These are phyloP conservation scores for Ceratocystis cubensis DNA, from an alignment of 2,329 filamentous ascomycete species.

Conservation along the genomic window DNA sequence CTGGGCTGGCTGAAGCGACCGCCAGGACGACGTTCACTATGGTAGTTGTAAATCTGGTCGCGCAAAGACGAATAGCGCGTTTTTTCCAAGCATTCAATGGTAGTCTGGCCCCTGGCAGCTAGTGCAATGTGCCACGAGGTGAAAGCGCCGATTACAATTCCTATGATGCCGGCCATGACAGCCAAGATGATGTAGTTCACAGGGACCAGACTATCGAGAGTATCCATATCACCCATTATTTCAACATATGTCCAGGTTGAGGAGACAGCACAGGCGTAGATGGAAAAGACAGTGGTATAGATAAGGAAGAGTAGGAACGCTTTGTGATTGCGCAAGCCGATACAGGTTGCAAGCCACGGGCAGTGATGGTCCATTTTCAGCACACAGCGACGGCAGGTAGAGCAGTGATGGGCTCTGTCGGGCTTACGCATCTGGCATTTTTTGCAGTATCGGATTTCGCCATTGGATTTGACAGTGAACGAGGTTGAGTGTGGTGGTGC, in stretches of 20 bases:
- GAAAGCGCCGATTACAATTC: conserved; percentile 76
- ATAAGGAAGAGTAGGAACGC: conserved; percentile 83
- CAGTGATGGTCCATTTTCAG: conserved; percentile 99
- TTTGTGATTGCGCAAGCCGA: conserved; percentile 91
- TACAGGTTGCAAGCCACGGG: conserved; percentile 92
- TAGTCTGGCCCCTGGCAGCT: conserved; percentile 68
- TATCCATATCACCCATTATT: conserved; percentile 56
- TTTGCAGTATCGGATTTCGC: conserved; percentile 83
- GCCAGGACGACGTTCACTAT: conserved; percentile 40
- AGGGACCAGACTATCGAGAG: conserved; percentile 65
- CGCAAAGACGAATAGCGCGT: conserved; percentile 79
- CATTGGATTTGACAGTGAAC: conserved; percentile 85
- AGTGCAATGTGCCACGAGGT: conserved; percentile 85
- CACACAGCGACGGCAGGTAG: conserved; percentile 83
- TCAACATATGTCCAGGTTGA: conserved; percentile 76
- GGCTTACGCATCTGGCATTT: conserved; percentile 93
- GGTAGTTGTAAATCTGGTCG: conserved; percentile 54
- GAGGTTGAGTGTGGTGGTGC: conserved; percentile 51
- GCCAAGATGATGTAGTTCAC: conserved; percentile 83
- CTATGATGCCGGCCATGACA: conserved; percentile 82
- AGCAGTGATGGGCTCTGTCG: conserved; percentile 93
- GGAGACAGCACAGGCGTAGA: conserved; percentile 65
- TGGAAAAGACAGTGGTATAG: conserved; percentile 78
- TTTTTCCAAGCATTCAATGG: conserved; percentile 92
- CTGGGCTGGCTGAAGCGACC: conserved; percentile 41